Evolutionary conservation across 1,284 basidiomycete species (phyloP).

Genomic region (Dichomitus squalens): DNA sequence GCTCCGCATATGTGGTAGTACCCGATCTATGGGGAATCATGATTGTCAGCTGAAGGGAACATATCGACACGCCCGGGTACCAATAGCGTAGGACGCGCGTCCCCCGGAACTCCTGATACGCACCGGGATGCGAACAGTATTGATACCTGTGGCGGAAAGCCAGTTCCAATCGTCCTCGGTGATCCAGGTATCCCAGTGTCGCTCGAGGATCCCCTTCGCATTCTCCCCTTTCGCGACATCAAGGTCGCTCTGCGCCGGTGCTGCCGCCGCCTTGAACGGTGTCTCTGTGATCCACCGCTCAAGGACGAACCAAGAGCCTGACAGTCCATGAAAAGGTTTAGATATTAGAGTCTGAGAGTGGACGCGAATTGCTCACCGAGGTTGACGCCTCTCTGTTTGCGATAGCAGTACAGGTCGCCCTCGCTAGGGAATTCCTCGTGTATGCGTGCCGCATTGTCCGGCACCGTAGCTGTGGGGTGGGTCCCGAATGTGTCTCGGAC

Average conservation of each 20-base stretch:
- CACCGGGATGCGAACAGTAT: slow-evolving; percentile 84
- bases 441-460: not conserved
- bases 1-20: slow-evolving; percentile 74
- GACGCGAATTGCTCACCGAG: slow-evolving; percentile 53
- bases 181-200: slow-evolving; percentile 85
- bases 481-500: not conserved
- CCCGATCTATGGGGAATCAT: slow-evolving; percentile 57
- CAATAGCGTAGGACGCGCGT: no score
- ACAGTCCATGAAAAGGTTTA: not conserved
- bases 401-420: slow-evolving; percentile 58
- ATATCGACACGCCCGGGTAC: not conserved
- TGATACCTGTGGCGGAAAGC: slow-evolving; percentile 77
- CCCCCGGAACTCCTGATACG: no score
- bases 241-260: slow-evolving; percentile 70
- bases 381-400: slow-evolving; percentile 84
- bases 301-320: slow-evolving; percentile 78
- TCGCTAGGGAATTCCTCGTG: slow-evolving; percentile 26
- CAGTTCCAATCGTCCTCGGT: slow-evolving; percentile 71
- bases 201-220: slow-evolving; percentile 67
- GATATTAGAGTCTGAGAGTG: not conserved
- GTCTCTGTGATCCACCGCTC: slow-evolving; percentile 72
- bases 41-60: not conserved
- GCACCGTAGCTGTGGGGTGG: not conserved
- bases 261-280: slow-evolving; percentile 55
- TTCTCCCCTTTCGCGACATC: slow-evolving; percentile 70